Conservation (phyloP, 306 rosid genomes). For the Trifolium pratense region DNA sequence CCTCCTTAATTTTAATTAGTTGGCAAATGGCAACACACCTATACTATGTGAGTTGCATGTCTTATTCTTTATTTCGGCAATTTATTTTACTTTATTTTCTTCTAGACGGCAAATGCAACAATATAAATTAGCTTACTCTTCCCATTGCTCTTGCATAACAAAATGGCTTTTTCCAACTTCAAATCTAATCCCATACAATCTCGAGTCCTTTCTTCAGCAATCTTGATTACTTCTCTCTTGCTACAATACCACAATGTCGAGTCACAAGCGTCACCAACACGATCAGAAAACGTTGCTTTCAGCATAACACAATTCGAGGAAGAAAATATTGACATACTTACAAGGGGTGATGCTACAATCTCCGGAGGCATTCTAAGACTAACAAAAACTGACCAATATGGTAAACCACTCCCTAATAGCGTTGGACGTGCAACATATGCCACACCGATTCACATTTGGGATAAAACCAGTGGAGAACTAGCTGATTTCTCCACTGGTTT, state of each 20-base stretch:
- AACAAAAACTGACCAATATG: conserved; percentile 31
- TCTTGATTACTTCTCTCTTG: conserved; percentile 34
- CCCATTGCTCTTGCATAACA: background rate
- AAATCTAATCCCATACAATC: background rate
- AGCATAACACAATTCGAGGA: conserved; percentile 3
- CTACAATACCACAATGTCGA: conserved; percentile 19
- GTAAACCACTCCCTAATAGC: conserved; percentile 7
- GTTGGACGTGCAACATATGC: conserved; percentile 32
- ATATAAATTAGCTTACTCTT: conserved; percentile 11
- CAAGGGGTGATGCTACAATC: background rate
- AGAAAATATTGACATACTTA: background rate
- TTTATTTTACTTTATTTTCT: background rate
- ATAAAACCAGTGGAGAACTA: conserved; percentile 6
- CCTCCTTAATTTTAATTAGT: background rate
- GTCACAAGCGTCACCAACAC: background rate
- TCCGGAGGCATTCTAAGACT: conserved; percentile 20
- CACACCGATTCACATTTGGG: conserved; percentile 36
- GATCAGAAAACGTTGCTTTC: conserved; percentile 13
- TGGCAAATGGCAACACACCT: background rate
- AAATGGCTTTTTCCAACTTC: conserved; percentile 21
- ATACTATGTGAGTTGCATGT: background rate
- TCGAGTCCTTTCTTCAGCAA: background rate
- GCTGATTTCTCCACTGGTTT: conserved; percentile 36
- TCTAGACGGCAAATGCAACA: background rate
- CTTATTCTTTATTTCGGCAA: conserved; percentile 19